These are phyloP conservation scores for Tetrahymena malaccensis DNA, from an alignment of 73 alveolate genomes.

Conservation along the genomic window DNA sequence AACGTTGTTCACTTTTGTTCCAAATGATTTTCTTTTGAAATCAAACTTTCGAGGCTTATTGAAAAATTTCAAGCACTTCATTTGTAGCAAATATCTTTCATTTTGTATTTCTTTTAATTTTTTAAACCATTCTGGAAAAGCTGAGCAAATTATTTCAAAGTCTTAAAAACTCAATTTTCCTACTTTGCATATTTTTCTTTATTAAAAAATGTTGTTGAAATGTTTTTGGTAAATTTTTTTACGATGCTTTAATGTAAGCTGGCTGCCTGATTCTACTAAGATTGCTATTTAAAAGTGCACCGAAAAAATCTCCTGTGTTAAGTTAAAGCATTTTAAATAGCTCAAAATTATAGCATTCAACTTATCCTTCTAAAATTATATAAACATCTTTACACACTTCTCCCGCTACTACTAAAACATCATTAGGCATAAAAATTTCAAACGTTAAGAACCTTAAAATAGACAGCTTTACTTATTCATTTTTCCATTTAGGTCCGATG, in stretches of 20 bases:
- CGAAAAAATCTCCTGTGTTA: background rate
- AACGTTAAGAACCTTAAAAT: background rate
- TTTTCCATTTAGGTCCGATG: background rate
- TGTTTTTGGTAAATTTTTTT: background rate
- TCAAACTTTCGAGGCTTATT: background rate
- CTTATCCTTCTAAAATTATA: background rate
- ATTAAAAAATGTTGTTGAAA: background rate
- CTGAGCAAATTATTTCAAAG: background rate
- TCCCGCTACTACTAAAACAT: background rate
- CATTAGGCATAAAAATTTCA: background rate
- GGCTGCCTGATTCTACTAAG: background rate
- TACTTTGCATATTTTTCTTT: background rate
- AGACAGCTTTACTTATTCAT: background rate
- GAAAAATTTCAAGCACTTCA: background rate
- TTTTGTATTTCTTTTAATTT: background rate
- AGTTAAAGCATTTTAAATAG: background rate
- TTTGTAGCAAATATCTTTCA: background rate
- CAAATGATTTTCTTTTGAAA: background rate
- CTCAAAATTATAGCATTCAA: background rate
- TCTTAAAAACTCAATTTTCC: background rate
- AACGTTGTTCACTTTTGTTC: background rate
- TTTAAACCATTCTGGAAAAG: background rate
- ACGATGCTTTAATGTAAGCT: background rate
- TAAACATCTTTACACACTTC: background rate
- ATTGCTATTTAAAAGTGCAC: background rate